Base-by-base conservation (phyloP, 371 early-diverging fungal species). In the Syncephalastrum sp. region DNA sequence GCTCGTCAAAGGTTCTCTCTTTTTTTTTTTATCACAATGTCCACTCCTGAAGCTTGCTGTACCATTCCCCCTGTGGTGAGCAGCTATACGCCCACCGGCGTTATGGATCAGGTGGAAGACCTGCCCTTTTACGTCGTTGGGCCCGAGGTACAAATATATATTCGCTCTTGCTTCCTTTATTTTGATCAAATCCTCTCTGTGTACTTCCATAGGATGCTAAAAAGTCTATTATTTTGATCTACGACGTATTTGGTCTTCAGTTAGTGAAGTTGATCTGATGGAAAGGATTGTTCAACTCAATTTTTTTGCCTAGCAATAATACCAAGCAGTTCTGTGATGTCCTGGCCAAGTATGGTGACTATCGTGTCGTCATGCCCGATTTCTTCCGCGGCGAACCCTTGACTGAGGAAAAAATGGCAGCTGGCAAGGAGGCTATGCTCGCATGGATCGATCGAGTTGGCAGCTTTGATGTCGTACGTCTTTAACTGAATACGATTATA, bases 361-460 rank as follows among this genome's bases (percentile, higher is more conserved):
- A 74, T 73, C 75, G 66, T 41, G 87, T 87, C 2, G 72, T 81
- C n/a, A 69, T 87, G 61, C 87, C 89, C 27, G 86, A 87, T 49
- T 74, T 86, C 47, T 75, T 86, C 53, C 77, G 68, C 50, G 82
- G 82, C n/a, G 67, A 76, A 27, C 73, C 77, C 38, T 72, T 70
- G 38, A 23, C 38, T 12, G 33, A 33, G 27, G 29, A 50, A 10
- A 38, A 44, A 14, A 27, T 59, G 53, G 38, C 38, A 12, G 69
- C 62, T 15, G 68, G 71, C 43, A 50, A 43, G 4, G 46, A 41
- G 0, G 62, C 56, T 10, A 52, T 85, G 21, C 27, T 56, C 15
- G 60, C 46, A 5, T 85, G 79, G 67, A 24, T 68, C 21, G 21
- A 38, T 17, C 59, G 50, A 3, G 57, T 57, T 1, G 82, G 84